phyloP scores from a whole-genome alignment of 306 rosid species.

The Begonia peltatifolia region DNA sequence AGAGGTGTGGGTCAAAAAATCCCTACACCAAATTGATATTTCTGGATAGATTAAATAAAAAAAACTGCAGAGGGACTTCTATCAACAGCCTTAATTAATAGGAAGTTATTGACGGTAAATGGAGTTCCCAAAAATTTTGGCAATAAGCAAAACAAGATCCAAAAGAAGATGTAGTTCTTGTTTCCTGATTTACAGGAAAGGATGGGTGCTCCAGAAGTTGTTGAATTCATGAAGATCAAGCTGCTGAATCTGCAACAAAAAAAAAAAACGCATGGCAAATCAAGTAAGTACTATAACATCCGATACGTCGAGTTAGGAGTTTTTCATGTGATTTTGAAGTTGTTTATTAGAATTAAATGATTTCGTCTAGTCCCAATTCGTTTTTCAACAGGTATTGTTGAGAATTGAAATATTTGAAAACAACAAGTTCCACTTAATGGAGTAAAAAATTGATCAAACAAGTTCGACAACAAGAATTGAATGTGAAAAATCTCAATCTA shows the following conservation, averaged over 20 bases:
- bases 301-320: too few relatives aligned
- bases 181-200: slow-evolving; percentile 97
- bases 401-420: too few relatives aligned
- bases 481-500: too few relatives aligned
- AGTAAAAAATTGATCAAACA: too few relatives aligned
- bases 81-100: slow-evolving; percentile 66
- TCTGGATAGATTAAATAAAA: slow-evolving; percentile 15
- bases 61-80: slow-evolving; percentile 60
- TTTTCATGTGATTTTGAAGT: too few relatives aligned
- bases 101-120: slow-evolving; percentile 56
- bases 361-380: too few relatives aligned
- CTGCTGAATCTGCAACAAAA: slow-evolving; percentile 36
- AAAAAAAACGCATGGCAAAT: too few relatives aligned
- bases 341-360: too few relatives aligned
- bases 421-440: too few relatives aligned
- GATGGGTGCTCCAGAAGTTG: slow-evolving; percentile 46
- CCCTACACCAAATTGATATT: slow-evolving; percentile 19
- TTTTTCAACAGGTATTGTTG: too few relatives aligned
- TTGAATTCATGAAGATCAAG: slow-evolving; percentile 93
- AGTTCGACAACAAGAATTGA: too few relatives aligned
- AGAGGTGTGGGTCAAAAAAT: slow-evolving; percentile 19
- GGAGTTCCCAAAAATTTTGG: slow-evolving; percentile 83
- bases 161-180: slow-evolving; percentile 53
- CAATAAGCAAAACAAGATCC: slow-evolving; percentile 69
- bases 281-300: too few relatives aligned